Evolutionary conservation across 2,329 filamentous ascomycete species (phyloP).

Genomic region (Aspergillus fijiensis): DNA sequence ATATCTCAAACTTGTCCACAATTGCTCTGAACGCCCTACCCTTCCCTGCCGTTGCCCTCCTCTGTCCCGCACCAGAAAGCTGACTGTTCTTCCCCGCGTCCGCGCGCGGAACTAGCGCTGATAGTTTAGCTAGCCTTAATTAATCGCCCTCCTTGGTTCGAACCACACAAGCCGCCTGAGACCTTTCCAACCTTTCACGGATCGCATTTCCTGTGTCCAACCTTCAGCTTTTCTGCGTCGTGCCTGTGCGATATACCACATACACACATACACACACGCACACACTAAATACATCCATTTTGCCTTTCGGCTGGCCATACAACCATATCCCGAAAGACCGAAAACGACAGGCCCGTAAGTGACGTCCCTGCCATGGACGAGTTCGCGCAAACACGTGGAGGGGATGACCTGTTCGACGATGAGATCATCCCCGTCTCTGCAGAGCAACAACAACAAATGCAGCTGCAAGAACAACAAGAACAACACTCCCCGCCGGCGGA

Average conservation of each 20-base stretch:
- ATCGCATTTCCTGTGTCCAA: neutral
- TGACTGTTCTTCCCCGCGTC: neutral
- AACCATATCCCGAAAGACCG: neutral
- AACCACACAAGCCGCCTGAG: neutral
- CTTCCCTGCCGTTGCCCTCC: neutral
- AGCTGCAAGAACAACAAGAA: constrained; percentile 28
- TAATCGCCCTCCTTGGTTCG: constrained; percentile 6
- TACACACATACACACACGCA: too few species aligned
- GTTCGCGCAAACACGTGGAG: constrained; percentile 51
- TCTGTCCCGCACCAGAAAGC: neutral
- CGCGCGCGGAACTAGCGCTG: neutral
- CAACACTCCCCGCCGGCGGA: neutral
- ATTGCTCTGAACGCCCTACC: neutral
- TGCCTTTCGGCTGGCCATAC: neutral
- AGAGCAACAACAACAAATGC: constrained; percentile 29
- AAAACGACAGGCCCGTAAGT: constrained; percentile 7
- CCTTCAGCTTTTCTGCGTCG: neutral
- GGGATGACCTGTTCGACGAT: constrained; percentile 53
- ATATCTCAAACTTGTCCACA: neutral
- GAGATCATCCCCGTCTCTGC: constrained; percentile 49
- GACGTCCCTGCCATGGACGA: constrained; percentile 40
- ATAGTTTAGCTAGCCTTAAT: neutral
- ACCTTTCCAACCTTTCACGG: too few species aligned
- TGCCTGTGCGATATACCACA: neutral
- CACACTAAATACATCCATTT: neutral